A percentile compares a stretch with the other conserved stretches of the same genome.
Evolutionary conservation across 306 rosid species (phyloP).

Genomic region (Phaseolus lunatus): DNA sequence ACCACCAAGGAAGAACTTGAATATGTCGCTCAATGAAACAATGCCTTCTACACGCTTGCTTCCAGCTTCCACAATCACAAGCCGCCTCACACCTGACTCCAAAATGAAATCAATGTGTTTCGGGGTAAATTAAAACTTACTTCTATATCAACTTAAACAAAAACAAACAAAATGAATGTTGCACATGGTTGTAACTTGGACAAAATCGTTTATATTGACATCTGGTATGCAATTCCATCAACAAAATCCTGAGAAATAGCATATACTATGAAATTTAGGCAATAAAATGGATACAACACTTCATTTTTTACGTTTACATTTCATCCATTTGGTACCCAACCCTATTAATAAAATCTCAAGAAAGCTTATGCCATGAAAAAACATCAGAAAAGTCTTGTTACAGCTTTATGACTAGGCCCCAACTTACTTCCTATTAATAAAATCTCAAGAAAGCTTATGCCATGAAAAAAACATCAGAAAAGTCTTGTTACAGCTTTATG

Average conservation of each 20-base stretch:
- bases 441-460: not conserved
- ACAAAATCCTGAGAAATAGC: not conserved
- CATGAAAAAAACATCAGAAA: not conserved
- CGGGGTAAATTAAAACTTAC: no score
- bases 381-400: no score
- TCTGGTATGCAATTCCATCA: not conserved
- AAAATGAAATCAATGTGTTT: no score
- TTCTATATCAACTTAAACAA: not conserved
- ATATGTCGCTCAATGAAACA: conserved; percentile 77
- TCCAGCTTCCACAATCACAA: conserved; percentile 94
- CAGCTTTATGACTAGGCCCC: no score
- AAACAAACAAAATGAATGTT: not conserved
- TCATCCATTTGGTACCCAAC: not conserved
- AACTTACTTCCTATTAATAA: no score
- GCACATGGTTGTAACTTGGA: not conserved
- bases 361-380: no score
- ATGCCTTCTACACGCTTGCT: conserved; percentile 95
- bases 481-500: not conserved
- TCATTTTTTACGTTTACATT: not conserved
- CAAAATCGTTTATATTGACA: not conserved
- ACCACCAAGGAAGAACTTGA: conserved; percentile 82
- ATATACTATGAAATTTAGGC: not conserved
- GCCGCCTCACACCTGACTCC: conserved; percentile 82
- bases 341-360: no score
- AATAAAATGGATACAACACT: not conserved